These are phyloP conservation scores for Cladosporium cucumerinum DNA, from an alignment of 2,329 filamentous ascomycete genomes.

Conservation along the genomic window DNA sequence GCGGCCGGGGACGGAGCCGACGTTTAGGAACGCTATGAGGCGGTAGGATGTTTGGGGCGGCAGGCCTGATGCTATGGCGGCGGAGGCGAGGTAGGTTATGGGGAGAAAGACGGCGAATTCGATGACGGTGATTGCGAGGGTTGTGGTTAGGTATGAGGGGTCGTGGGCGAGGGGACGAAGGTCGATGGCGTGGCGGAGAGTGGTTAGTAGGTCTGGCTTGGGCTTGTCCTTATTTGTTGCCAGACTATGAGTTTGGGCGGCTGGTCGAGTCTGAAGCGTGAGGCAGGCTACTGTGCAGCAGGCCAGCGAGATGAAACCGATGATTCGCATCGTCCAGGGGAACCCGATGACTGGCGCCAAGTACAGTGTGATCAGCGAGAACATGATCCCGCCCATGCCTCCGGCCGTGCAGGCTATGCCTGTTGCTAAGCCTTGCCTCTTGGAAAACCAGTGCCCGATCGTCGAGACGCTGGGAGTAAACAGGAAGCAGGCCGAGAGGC, in stretches of 20 bases:
- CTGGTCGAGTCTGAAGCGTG: conserved; percentile 10
- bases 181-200: conserved; percentile 38
- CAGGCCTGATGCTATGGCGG: conserved; percentile 58
- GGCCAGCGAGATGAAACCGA: conserved; percentile 43
- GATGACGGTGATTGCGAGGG: conserved; percentile 44
- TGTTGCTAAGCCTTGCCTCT: conserved; percentile 70
- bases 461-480: conserved; percentile 78
- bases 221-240: not conserved
- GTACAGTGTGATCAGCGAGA: conserved; percentile 43
- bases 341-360: conserved; percentile 43
- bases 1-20: conserved; percentile 72
- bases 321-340: conserved; percentile 44
- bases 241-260: not conserved
- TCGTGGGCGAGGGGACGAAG: conserved; percentile 40
- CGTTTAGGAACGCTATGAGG: conserved; percentile 74
- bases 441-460: conserved; percentile 77
- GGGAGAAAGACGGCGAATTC: conserved; percentile 58
- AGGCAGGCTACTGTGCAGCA: conserved; percentile 25
- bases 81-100: conserved; percentile 74
- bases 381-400: conserved; percentile 44
- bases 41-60: conserved; percentile 58
- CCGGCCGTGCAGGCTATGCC: conserved; percentile 73
- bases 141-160: conserved; percentile 39
- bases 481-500: conserved; percentile 69
- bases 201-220: conserved; percentile 31